These are phyloP conservation scores for Hyparrhenia diplandra DNA, from an alignment of 176 grass and related monocot species.

Conservation along the genomic window DNA sequence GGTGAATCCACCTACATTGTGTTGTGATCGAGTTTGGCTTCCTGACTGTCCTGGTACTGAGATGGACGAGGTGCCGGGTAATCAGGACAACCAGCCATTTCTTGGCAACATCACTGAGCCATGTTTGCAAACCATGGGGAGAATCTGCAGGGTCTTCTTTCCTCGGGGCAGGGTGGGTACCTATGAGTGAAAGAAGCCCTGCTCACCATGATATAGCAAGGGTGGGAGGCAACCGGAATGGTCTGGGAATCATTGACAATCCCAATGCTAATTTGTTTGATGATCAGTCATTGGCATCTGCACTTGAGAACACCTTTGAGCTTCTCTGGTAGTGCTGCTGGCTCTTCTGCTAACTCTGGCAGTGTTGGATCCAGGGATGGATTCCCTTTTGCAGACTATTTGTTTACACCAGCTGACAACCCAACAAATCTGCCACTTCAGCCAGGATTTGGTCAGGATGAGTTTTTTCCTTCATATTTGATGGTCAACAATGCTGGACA, in stretches of 20 bases:
- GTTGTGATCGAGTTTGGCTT: not conserved
- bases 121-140: not conserved
- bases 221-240: not conserved
- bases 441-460: not conserved
- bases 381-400: not conserved
- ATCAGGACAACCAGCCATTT: not conserved
- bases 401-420: not conserved
- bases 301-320: constrained; percentile 35
- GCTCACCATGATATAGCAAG: not conserved
- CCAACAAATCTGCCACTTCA: not conserved
- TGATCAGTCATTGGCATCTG: constrained; percentile 23
- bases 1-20: constrained; percentile 19
- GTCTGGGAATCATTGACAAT: not conserved
- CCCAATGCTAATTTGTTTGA: constrained; percentile 25
- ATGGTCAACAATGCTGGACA: constrained; percentile 30
- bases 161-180: not conserved
- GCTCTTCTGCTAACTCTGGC: not conserved
- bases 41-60: not conserved
- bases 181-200: not conserved
- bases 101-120: constrained; percentile 1
- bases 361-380: not conserved
- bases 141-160: not conserved
- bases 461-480: not conserved
- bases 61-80: constrained; percentile 12
- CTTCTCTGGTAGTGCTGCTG: constrained; percentile 22